Evolutionary conservation across 2,329 filamentous ascomycete genomes (phyloP).

Genomic region (Knoxdaviesia capensis): DNA sequence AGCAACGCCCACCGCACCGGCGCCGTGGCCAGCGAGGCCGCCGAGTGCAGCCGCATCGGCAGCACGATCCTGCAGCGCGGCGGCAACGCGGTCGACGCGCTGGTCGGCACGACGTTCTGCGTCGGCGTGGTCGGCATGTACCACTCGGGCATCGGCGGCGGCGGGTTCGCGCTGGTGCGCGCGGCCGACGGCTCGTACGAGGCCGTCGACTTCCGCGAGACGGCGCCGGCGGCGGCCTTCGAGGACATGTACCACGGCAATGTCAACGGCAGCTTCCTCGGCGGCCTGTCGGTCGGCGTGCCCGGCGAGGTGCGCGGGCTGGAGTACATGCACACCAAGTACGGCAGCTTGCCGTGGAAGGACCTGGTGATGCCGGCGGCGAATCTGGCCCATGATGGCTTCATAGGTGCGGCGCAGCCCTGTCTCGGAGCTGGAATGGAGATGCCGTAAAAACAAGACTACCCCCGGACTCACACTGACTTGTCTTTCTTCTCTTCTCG

Average conservation of each 20-base stretch:
- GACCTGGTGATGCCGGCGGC: constrained; percentile 56
- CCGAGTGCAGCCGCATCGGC: constrained; percentile 49
- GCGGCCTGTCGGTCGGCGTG: constrained; percentile 52
- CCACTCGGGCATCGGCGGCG: constrained; percentile 69
- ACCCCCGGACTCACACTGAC: constrained; percentile 6
- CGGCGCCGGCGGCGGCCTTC: constrained; percentile 61
- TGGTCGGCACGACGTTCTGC: constrained; percentile 56
- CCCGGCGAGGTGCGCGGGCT: constrained; percentile 63
- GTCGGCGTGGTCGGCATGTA: constrained; percentile 61
- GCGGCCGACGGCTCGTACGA: constrained; percentile 57
- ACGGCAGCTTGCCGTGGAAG: constrained; percentile 52
- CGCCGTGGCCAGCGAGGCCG: constrained; percentile 50
- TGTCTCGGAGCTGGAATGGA: neutral
- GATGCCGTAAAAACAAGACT: constrained; percentile 6
- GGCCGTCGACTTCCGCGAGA: constrained; percentile 76
- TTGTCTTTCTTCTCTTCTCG: too few species aligned
- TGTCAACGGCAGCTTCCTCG: constrained; percentile 41
- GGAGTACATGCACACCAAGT: constrained; percentile 54
- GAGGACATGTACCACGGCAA: constrained; percentile 74
- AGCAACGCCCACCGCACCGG: constrained; percentile 15
- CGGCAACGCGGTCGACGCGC: constrained; percentile 58
- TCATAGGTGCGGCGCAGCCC: constrained; percentile 20
- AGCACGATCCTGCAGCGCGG: constrained; percentile 35
- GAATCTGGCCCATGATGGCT: constrained; percentile 52
- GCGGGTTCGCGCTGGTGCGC: constrained; percentile 74